Percentiles rank a stretch among this genome's conserved stretches.
These are phyloP conservation scores for Phytophthora palmivora DNA, from an alignment of 352 stramenopile genomes.

Conservation along the genomic window DNA sequence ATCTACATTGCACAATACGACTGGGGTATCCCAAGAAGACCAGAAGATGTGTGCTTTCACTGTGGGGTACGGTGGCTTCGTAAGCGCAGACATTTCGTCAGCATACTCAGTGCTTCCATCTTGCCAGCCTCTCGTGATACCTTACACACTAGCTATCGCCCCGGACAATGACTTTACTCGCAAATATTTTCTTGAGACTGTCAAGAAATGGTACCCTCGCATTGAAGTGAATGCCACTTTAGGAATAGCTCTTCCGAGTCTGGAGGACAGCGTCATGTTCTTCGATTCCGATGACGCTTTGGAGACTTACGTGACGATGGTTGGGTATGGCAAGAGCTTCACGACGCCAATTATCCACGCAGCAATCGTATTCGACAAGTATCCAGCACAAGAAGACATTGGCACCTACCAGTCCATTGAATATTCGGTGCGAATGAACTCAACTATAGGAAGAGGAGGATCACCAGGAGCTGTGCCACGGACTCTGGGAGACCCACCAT, in stretches of 20 bases:
- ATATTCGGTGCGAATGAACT: conserved; percentile 74
- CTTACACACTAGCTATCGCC: conserved; percentile 62
- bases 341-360: conserved; percentile 58
- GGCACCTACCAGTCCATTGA: conserved; percentile 58
- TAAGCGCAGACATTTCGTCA: conserved; percentile 47
- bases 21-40: conserved; percentile 8
- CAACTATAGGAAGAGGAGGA: conserved; percentile 39
- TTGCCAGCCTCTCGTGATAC: conserved; percentile 41
- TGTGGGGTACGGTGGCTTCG: conserved; percentile 42
- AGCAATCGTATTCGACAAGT: conserved; percentile 67
- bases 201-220: conserved; percentile 63
- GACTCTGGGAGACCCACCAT: conserved; percentile 55
- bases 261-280: conserved; percentile 71
- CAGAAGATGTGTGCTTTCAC: conserved; percentile 27
- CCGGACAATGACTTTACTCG: conserved; percentile 67
- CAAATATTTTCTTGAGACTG: conserved; percentile 65
- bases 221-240: conserved; percentile 24
- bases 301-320: conserved; percentile 48
- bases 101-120: conserved; percentile 39
- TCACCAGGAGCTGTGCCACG: conserved; percentile 40
- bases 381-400: conserved; percentile 47
- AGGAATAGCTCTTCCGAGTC: conserved; percentile 47
- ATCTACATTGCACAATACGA: conserved; percentile 40
- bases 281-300: conserved; percentile 55
- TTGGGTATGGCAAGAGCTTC: conserved; percentile 55